Base-by-base conservation (phyloP, 2,329 filamentous ascomycete species). In the Fusarium sp. region DNA sequence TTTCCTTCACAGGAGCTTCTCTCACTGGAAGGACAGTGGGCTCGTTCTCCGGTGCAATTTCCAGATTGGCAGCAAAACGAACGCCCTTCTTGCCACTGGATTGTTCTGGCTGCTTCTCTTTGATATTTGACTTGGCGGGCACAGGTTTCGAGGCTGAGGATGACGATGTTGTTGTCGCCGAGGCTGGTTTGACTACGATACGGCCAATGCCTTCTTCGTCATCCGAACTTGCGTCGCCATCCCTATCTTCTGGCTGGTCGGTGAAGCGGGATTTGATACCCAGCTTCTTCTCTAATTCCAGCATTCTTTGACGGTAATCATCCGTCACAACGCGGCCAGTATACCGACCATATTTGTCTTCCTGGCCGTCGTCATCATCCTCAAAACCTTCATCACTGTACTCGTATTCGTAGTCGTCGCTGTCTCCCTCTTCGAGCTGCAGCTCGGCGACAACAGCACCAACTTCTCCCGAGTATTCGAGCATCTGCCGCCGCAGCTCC, bases 401-500 rank as follows among this genome's bases (percentile, higher is more conserved):
- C n/a, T 87, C 86, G 52, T 88, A 88, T 59, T 90, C 90, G 24
- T 85, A 83, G 14, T 88, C 86, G n/a, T 90, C 77, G 6, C 85
- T 87, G 18, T 86, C 85, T 30, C 87, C 89, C 68, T 95, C 92
- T 71, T 97, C 94, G 5, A 98, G 82, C 66, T 97, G 90, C 51
- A 99, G 88, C 83, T 98, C 95, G 22, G 96, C 96, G 22, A 99
- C 96, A 6, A 99, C 93, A 42, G 94, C 91, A 8, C 95, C 94
- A 65, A 99, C 92, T 81, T 98, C 96, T 50, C 92, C 92, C 82
- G 98, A 92, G 79, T 98, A 99, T 72, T 93, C 89, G 13, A 98
- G 87, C 95, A 99, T 98, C 78, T 98, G 92, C 65, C 92, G 90
- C 11, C 96, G 91, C 30, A 98, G 82, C 38, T 88, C 88, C 8